Evolutionary conservation across 1,284 basidiomycete species (phyloP), one percentile per base, ranked within the genome.

Genomic region (Marasmius oreades): DNA sequence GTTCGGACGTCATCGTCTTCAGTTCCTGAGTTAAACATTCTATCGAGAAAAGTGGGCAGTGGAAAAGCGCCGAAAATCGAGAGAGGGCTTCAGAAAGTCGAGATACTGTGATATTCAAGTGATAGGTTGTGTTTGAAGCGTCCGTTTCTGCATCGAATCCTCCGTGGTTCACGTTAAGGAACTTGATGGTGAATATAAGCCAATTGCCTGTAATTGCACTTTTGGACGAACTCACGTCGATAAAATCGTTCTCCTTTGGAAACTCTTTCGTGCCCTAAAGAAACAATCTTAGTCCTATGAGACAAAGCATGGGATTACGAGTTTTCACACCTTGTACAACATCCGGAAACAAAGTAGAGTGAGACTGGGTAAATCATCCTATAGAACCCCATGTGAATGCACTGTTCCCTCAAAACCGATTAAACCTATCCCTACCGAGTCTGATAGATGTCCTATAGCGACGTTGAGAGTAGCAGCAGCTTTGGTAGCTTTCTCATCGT

Each of bases 1-100:
- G 81, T 67, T 90, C 86, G 31, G 81, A 83, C 64, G 88, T 82
- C 28, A 90, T 86, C 6, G 86, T 86, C 54, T 85, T 79, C 66
- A 87, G 80, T 69, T 90, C 86, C 39, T 86, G 74, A 62, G 84
- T 79, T 5, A 85, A 82, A 63, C 85, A 84, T 53, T 78, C 80
- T 12, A 76, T 65, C 43, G 80, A 77, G 72, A 90, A 88, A 34
- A 86, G 71, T 0, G 86, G 86, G 42, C 82, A 75, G 56, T 77
- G 75, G 71, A 88, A 88, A 76, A 88, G 88, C 20, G 83, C 84
- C 1, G 84, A 77, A 66, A 86, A 85, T 16, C 85, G 76, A 57
- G 84, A 77, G 20, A 90, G 72, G 7, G 84, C 85, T 33, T 78
- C 79, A 26, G 76, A 70, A 8, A 88, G 76, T 36, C 77, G 75